Evolutionary conservation across 2,329 filamentous ascomycete genomes (phyloP), one percentile per base, ranked within the genome.

Genomic region (Fusarium sp.): DNA sequence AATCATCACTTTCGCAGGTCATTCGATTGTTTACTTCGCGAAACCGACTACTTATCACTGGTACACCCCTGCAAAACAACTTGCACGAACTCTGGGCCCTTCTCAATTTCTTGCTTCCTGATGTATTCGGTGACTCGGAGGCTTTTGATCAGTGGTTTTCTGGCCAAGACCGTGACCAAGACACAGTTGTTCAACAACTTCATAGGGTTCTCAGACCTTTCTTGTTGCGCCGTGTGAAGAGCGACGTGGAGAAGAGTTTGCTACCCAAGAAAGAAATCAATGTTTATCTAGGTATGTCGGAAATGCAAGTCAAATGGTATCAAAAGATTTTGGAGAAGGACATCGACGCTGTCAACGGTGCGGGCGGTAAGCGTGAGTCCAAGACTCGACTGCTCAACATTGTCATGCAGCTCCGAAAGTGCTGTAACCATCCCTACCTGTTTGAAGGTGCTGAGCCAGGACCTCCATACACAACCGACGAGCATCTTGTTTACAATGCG

Each of bases 291-390:
- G 96, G 95, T 71, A 97, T 99, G 95, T 94, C 96, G 1, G 94
- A 97, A 60, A 99, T 99, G 96, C 96, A 99, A 79, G 88, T 97
- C 72, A 97, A 96, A 77, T 99, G 96, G 95, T 99, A 99, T 77
- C 92, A 97, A 80, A 98, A 97, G 83, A 99, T 99, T 73, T 84
- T 99, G 4, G 96, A 99, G 77, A 99, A 98, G 82, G 96, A 99
- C 76, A 99, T 99, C 66, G 96, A 99, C 79, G 96, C 96, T 15
- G 95, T 99, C 75, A 99, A 99, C 72, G 96, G 96, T 65, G 96
- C 95, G 31, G 93, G 92, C 68, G 96, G 96, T 51, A 99, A 97
- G 82, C 92, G 94, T 63, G 96, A 99, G 81, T 98, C 95, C 33
- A 99, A 99, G 83, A 99, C 96, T 2, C 90, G 96, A 69, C 87